phyloP scores from a whole-genome alignment of 106 monocot species.

The Dioscorea zingiberensis region DNA sequence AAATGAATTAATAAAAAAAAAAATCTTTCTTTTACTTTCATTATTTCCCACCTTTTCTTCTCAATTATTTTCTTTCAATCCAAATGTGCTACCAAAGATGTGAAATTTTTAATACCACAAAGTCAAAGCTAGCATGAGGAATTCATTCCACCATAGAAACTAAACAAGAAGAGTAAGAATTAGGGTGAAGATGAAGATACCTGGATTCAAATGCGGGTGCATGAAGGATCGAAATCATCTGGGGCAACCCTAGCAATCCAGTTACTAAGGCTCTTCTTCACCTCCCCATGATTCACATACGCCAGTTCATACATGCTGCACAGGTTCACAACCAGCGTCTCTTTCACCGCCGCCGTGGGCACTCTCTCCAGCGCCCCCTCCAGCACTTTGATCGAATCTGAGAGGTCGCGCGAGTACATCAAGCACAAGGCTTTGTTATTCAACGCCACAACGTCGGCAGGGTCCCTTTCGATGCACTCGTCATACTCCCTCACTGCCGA shows the following conservation, averaged over 20 bases:
- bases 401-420: slow-evolving; percentile 86
- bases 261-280: slow-evolving; percentile 71
- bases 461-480: slow-evolving; percentile 77
- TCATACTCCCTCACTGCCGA: slow-evolving; percentile 95
- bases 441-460: slow-evolving; percentile 65
- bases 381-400: slow-evolving; percentile 81
- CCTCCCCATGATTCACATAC: slow-evolving; percentile 75
- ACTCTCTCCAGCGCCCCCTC: slow-evolving; percentile 93
- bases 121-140: too few species aligned
- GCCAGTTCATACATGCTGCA: slow-evolving; percentile 99
- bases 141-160: too few species aligned
- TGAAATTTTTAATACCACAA: too few species aligned
- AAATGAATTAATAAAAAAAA: too few species aligned
- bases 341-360: slow-evolving; percentile 72
- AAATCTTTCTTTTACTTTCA: too few species aligned
- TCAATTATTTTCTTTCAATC: too few species aligned
- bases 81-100: too few species aligned
- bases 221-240: slow-evolving; percentile 87
- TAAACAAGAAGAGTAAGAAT: too few species aligned
- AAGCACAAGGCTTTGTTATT: slow-evolving; percentile 94
- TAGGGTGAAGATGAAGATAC: background rate
- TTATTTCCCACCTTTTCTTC: too few species aligned
- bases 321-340: slow-evolving; percentile 77
- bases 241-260: slow-evolving; percentile 89
- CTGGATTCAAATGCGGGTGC: slow-evolving; percentile 59